A percentile compares a stretch with the other conserved stretches of the same genome.
These are phyloP conservation scores for Cucumis melo DNA, from an alignment of 306 rosid genomes.

Conservation along the genomic window DNA sequence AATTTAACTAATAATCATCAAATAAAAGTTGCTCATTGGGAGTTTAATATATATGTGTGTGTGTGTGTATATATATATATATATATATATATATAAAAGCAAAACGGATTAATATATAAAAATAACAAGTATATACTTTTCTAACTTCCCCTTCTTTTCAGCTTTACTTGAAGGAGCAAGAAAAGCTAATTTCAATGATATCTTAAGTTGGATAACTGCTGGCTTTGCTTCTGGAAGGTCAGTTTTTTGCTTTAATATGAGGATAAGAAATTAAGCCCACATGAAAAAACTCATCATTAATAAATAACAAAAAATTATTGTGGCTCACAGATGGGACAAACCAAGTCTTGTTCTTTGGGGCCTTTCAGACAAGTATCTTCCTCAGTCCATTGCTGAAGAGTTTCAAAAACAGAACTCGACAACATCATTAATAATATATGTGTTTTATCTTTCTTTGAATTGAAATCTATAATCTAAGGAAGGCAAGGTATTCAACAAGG, in stretches of 20 bases:
- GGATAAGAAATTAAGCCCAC: neutral
- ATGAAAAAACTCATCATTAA: neutral
- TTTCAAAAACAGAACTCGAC: conserved; percentile 54
- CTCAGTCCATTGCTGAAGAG: conserved; percentile 78
- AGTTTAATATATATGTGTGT: too few species aligned
- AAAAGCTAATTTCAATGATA: conserved; percentile 61
- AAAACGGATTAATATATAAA: too few species aligned
- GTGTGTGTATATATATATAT: too few species aligned
- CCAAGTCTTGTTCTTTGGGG: conserved; percentile 80
- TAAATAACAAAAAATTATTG: conserved; percentile 3
- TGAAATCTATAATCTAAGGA: too few species aligned
- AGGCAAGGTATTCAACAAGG: too few species aligned
- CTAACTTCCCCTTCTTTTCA: conserved; percentile 22
- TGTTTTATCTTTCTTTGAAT: too few species aligned
- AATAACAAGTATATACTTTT: too few species aligned
- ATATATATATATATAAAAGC: too few species aligned
- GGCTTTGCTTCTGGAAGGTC: conserved; percentile 86
- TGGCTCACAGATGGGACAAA: conserved; percentile 66
- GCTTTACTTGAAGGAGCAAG: conserved; percentile 91
- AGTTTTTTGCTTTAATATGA: neutral
- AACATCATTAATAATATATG: too few species aligned
- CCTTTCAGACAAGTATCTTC: conserved; percentile 73
- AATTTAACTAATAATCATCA: too few species aligned
- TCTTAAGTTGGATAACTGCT: conserved; percentile 47
- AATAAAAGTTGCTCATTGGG: too few species aligned